phyloP scores from a whole-genome alignment of 768 basidiomycete genomes.

The Serendipita sp. region DNA sequence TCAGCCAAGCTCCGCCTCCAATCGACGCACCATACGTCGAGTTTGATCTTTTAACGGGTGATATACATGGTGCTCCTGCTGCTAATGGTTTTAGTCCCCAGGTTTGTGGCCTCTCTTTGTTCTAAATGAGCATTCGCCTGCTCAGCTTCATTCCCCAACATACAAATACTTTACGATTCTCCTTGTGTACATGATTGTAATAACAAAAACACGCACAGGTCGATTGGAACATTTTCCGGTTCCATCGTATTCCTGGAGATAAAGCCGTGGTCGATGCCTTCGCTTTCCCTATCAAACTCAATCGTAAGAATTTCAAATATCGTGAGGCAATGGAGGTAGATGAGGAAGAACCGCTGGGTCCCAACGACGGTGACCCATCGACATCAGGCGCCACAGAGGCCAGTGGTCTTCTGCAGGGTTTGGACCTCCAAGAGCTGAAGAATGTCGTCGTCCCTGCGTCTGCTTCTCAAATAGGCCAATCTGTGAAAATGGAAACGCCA shows the following conservation, averaged over 20 bases:
- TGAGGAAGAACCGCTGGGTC: neutral
- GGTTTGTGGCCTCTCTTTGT: neutral
- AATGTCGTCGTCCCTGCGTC: neutral
- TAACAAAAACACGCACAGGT: neutral
- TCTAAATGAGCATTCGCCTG: neutral
- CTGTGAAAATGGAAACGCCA: neutral
- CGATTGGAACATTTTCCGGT: conserved; percentile 4
- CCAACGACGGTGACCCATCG: neutral
- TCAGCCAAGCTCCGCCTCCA: neutral
- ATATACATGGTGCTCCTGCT: neutral
- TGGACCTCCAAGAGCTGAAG: conserved; percentile 5
- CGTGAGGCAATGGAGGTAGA: neutral
- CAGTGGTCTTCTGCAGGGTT: conserved; percentile 2
- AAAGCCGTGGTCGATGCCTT: neutral
- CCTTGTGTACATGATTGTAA: neutral
- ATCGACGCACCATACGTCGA: neutral
- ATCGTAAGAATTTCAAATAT: conserved; percentile 3
- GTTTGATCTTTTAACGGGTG: conserved; percentile 1
- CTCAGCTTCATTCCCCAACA: neutral
- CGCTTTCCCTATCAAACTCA: neutral
- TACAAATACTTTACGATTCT: neutral
- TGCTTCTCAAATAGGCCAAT: neutral
- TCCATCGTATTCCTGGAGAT: conserved; percentile 5
- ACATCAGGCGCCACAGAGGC: neutral
- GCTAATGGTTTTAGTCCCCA: neutral